Evolutionary conservation across 2,329 filamentous ascomycete species (phyloP).

Genomic region (Fusarium brevicatenulatum): DNA sequence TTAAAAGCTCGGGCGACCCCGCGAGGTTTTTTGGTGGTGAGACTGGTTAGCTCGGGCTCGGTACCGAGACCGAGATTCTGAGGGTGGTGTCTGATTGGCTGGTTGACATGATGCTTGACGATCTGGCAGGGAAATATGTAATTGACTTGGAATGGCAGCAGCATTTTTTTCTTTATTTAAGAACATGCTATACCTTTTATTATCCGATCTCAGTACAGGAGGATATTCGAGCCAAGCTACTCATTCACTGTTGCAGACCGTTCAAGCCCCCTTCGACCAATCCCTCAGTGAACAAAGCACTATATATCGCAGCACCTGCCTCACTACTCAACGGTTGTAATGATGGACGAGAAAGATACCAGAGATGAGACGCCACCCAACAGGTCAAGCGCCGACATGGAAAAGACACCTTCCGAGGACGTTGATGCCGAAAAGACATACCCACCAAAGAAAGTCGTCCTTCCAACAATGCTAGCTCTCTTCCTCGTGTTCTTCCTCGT

Average conservation of each 20-base stretch:
- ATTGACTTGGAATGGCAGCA: neutral
- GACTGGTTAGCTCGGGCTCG: constrained; percentile 5
- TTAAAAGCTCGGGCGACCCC: constrained; percentile 17
- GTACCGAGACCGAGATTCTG: constrained; percentile 22
- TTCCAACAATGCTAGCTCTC: constrained; percentile 23
- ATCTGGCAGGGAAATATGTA: neutral
- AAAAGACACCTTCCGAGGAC: neutral
- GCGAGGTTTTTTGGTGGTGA: constrained; percentile 1
- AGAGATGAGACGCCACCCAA: neutral
- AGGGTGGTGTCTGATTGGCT: neutral
- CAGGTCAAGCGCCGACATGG: neutral
- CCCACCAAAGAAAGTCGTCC: constrained; percentile 7
- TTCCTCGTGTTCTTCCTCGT: constrained; percentile 22
- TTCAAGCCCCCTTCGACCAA: accelerated
- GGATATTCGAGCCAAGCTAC: accelerated
- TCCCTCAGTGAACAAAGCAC: neutral
- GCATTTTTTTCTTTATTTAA: neutral
- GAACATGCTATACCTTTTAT: no score
- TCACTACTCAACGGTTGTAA: accelerated
- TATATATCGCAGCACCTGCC: neutral
- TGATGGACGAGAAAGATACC: neutral
- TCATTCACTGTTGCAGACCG: neutral
- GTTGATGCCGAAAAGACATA: neutral
- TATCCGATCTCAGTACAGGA: neutral
- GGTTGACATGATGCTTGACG: accelerated